Conservation (phyloP, 2,329 filamentous ascomycete species). For the Stagonosporopsis vannaccii region DNA sequence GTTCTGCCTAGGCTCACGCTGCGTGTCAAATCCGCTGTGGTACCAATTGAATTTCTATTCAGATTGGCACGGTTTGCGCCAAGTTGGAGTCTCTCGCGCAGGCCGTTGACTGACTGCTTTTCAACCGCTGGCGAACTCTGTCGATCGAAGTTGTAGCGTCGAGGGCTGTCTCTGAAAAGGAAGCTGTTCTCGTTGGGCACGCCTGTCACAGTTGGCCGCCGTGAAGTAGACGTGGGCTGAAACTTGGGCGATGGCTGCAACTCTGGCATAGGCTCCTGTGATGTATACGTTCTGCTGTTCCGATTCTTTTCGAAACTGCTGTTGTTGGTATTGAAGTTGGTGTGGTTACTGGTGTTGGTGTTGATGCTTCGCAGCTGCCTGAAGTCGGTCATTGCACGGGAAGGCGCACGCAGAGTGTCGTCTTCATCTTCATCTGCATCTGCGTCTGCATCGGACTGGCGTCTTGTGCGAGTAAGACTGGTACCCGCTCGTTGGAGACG, state of each 20-base stretch:
- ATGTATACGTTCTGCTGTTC: constrained; percentile 46
- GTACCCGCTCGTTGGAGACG: constrained; percentile 49
- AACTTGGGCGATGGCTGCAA: constrained; percentile 42
- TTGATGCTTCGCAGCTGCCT: constrained; percentile 40
- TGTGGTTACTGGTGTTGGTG: constrained; percentile 30
- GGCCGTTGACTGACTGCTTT: constrained; percentile 33
- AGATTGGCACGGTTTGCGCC: constrained; percentile 32
- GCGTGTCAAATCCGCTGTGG: constrained; percentile 36
- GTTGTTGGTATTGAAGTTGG: constrained; percentile 28
- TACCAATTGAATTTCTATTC: constrained; percentile 41
- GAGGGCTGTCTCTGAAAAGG: constrained; percentile 35
- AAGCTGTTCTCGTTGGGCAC: constrained; percentile 37
- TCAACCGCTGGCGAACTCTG: constrained; percentile 44
- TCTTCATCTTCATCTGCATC: constrained; percentile 50
- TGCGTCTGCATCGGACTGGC: constrained; percentile 35
- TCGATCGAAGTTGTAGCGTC: constrained; percentile 39
- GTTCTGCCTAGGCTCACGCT: constrained; percentile 39
- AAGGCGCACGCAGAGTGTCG: constrained; percentile 53
- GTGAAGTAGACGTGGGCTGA: constrained; percentile 36
- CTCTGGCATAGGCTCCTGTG: constrained; percentile 48
- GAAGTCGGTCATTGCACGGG: constrained; percentile 58
- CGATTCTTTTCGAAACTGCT: constrained; percentile 25
- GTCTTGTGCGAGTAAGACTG: constrained; percentile 48
- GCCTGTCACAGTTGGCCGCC: constrained; percentile 40
- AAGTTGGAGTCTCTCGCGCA: constrained; percentile 36